A percentile compares a stretch with the other conserved stretches of the same genome.
phyloP scores from a whole-genome alignment of 768 basidiomycete genomes.

The Candolleomyces aberdarensis region DNA sequence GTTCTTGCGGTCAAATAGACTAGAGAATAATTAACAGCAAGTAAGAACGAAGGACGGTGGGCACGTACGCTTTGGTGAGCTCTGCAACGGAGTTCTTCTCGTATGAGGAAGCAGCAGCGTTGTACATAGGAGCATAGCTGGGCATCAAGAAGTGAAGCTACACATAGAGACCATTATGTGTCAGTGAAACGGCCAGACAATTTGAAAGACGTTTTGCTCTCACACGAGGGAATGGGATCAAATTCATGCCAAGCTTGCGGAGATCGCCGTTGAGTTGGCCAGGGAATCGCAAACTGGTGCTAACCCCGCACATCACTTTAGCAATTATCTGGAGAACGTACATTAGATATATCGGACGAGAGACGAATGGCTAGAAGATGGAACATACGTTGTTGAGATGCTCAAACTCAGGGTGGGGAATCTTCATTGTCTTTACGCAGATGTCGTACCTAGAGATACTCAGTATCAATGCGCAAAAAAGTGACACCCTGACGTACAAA shows the following conservation, averaged over 20 bases:
- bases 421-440: constrained; percentile 59
- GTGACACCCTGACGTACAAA: constrained; percentile 42
- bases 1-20: constrained; percentile 78
- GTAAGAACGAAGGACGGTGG: not conserved
- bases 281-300: constrained; percentile 90
- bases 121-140: constrained; percentile 87
- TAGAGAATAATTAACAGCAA: constrained; percentile 22
- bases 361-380: not conserved
- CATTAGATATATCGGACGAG: not conserved
- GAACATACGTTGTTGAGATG: constrained; percentile 65
- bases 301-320: constrained; percentile 92
- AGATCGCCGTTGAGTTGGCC: constrained; percentile 90
- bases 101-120: constrained; percentile 60
- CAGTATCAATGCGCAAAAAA: not conserved
- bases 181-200: not conserved
- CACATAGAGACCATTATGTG: not conserved
- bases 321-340: constrained; percentile 56
- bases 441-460: constrained; percentile 61
- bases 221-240: constrained; percentile 94
- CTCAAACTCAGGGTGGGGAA: constrained; percentile 58
- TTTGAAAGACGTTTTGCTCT: constrained; percentile 18
- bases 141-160: constrained; percentile 97
- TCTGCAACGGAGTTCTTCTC: constrained; percentile 62
- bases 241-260: constrained; percentile 89
- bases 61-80: constrained; percentile 66